phyloP scores from a whole-genome alignment of 352 stramenopile genomes.

The Pythium oligandrum region DNA sequence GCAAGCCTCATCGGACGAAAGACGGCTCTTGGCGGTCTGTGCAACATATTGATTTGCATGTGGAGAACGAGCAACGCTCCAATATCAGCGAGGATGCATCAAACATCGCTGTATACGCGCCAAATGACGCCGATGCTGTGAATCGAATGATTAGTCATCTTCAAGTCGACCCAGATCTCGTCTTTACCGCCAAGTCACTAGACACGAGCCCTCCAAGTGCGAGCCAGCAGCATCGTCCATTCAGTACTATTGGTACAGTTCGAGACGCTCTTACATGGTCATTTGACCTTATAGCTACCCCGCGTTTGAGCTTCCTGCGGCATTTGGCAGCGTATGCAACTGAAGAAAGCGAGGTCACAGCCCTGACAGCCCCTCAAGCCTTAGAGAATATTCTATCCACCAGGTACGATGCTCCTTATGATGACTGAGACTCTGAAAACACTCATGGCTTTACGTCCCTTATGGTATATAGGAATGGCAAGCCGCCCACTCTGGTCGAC shows the following conservation, averaged over 20 bases:
- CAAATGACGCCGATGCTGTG: constrained; percentile 46
- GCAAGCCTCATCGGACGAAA: constrained; percentile 40
- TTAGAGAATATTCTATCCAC: constrained; percentile 37
- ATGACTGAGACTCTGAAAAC: not conserved
- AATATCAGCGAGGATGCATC: constrained; percentile 53
- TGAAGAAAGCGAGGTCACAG: constrained; percentile 40
- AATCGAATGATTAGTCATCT: constrained; percentile 46
- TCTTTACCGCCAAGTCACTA: constrained; percentile 26
- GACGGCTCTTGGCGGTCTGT: constrained; percentile 58
- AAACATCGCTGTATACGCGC: constrained; percentile 78
- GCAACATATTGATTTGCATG: constrained; percentile 58
- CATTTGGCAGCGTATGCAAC: constrained; percentile 56
- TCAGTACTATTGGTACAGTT: constrained; percentile 48
- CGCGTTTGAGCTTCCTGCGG: constrained; percentile 52
- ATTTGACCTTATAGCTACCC: constrained; percentile 68
- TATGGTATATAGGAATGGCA: constrained; percentile 5
- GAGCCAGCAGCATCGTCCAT: constrained; percentile 29
- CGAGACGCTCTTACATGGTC: constrained; percentile 71
- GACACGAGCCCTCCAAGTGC: not conserved
- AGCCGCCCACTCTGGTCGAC: constrained; percentile 51
- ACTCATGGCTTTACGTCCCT: constrained; percentile 1
- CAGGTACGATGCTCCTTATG: constrained; percentile 20
- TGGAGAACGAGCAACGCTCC: constrained; percentile 39
- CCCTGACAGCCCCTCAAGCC: constrained; percentile 38
- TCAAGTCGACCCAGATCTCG: constrained; percentile 43